Base-by-base conservation (phyloP, 164 flowering plant species). In the Stephania yunnanensis region DNA sequence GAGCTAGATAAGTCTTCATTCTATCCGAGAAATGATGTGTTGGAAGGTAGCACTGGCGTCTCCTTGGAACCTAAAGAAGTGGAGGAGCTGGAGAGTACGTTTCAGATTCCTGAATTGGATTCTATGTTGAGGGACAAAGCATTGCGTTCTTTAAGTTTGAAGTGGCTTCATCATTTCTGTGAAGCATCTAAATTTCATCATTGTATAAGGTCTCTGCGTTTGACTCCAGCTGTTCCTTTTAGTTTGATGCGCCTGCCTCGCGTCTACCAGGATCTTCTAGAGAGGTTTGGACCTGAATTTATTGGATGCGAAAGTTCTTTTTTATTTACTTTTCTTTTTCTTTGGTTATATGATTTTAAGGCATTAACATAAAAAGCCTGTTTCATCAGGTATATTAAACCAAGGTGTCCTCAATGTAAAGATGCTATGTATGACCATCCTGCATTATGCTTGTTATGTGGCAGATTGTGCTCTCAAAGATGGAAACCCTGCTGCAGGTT, bases 401-500 rank as follows among this genome's bases (percentile, higher is more conserved):
- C 80, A 79, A 74, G 46, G 45, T 95, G 98, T 79, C 81, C 87
- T 53, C 80, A 85, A 36, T 95, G 99, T 83, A 85, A 84, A 25
- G 30, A 71, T 73, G 77, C 78, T 74, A 72, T 80, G 72, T 85
- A 81, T 13, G 92, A 95, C 42, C 42, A 36, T 12, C 93, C 98
- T 66, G 95, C 91, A 75, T 76, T 95, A 31, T 95, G 99, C 88
- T 85, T 95, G 81, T 71, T 93, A 12, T 95, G 99, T 86, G 98
- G 98, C 75, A 87, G 85, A 84, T 70, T 95, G 77, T 95, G 98
- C 85, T 90, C 91, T 71, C 86, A 90, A 20, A 83, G 52, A 75
- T 86, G 94, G 97, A 89, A 87, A 77, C 17, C 82, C n/a, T 95
- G 99, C 81, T 93, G 98, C 98, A 91, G 96, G 99, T 95, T 78